Conservation (phyloP, 2,329 filamentous ascomycete genomes). For the Talaromyces atroroseus region DNA sequence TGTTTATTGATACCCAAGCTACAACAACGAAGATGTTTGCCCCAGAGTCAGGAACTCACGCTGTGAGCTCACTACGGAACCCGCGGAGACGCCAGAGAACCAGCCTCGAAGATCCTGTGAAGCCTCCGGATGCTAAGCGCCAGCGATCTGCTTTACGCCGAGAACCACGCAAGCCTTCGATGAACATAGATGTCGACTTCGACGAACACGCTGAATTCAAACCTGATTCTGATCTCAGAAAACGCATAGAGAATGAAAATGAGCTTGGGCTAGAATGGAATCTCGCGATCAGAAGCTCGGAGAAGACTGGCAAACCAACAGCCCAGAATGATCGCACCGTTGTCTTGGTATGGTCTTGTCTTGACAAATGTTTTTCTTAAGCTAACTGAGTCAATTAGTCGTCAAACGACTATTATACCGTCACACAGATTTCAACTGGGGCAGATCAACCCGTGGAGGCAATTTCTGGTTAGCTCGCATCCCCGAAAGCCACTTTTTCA, state of each 20-base stretch:
- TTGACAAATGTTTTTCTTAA: constrained; percentile 4
- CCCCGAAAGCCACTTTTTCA: constrained; percentile 1
- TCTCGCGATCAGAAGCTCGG: constrained; percentile 34
- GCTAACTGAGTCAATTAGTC: constrained; percentile 49
- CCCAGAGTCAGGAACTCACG: constrained; percentile 23
- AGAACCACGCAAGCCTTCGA: constrained; percentile 26
- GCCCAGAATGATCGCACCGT: constrained; percentile 29
- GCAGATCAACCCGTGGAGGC: constrained; percentile 69
- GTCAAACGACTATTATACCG: constrained; percentile 76
- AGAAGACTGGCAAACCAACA: constrained; percentile 30
- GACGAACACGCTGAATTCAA: constrained; percentile 2
- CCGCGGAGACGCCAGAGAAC: constrained; percentile 37
- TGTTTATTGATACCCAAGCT: neutral
- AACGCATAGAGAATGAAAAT: constrained; percentile 17
- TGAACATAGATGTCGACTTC: neutral
- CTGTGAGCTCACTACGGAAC: constrained; percentile 25
- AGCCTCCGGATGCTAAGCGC: constrained; percentile 42
- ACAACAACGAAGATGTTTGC: constrained; percentile 32
- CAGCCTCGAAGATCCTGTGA: constrained; percentile 41
- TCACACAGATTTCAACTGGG: constrained; percentile 76
- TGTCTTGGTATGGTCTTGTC: constrained; percentile 28
- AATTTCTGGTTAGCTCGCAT: constrained; percentile 44
- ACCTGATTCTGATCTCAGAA: constrained; percentile 13
- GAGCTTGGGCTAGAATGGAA: constrained; percentile 20
- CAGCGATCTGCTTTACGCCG: constrained; percentile 40